Base-by-base conservation (phyloP, 2,329 filamentous ascomycete species). In the Amylocarpus encephaloides region DNA sequence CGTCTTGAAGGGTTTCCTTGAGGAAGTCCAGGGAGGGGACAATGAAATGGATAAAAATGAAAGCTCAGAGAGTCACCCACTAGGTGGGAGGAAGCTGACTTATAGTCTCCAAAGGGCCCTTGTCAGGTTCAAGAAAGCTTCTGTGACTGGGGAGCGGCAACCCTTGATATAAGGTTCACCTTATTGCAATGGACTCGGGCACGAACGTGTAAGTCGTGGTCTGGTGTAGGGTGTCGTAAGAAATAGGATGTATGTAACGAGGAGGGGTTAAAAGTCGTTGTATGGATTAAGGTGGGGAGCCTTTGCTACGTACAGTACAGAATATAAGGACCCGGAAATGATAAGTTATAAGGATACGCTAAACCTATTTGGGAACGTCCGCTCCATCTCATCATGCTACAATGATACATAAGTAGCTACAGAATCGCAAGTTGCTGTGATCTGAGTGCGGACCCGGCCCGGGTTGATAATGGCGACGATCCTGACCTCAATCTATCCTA, bases 21-120 rank as follows among this genome's bases (percentile, higher is more conserved):
- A 2, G 6, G 38, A 3, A 13, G 15, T 41, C 12, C 32, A 30
- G 33, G 26, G 40, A 52, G 45, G 40, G 48, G 46, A 48, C 33
- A 26, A 42, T 29, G 35, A 12, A 48, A 44, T 33, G 19, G 22
- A 32, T 30, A 30, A 13, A 15, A n/a, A 2, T 12, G 38, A 33
- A 44, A 44, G 32, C n/a, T 33, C 15, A 40, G 32, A 51, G 10
- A 42, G 19, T 18, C 30, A 40, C 43, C 38, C 35, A 15, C n/a
- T 38, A 22, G 43, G 30, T 29, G 36, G 36, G 32, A 38, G 45
- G 35, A 45, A 49, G 46, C 41, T 51, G 44, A 44, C 50, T 52
- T 52, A 52, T 49, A 49, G 34, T 16, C 35, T 26, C 16, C 16
- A 12, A 16, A 3, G n/a, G n/a, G 10, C 5, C 13, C 32, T 18